Base-by-base conservation (phyloP, 495 filamentous ascomycete species). In the Penicillium dipodomyicola region DNA sequence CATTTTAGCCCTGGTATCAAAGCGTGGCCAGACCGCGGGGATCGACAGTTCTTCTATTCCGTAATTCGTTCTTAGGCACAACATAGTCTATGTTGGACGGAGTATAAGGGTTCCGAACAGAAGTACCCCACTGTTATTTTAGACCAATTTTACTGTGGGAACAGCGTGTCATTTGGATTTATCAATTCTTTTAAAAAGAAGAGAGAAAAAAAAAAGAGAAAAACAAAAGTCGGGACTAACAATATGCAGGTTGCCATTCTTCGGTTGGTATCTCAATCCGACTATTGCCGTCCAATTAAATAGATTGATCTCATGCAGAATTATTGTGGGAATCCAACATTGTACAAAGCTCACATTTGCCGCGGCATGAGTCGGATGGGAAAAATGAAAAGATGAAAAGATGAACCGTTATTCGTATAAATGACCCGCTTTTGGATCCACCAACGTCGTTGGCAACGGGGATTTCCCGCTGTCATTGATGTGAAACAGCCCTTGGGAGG, bases 191-290 rank as follows among this genome's bases (percentile, higher is more conserved):
- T 25, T 19, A 33, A 4, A 9, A n/a, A 29, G n/a, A n/a, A n/a
- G n/a, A n/a, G n/a, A n/a, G n/a, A 44, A 53, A 52, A 52, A 15
- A 0, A 25, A 25, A 25, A 29, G 1, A 4, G 4, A 23, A 23
- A 44, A 54, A 25, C 9, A 25, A 7, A 46, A 25, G 46, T 23
- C 35, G 39, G 39, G 17, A 23, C n/a, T 6, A 32, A 23, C n/a
- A 43, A 52, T 23, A 52, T 42, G 50, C 39, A 43, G 17, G 27
- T n/a, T 32, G 7, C 41, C 52, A 23, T 44, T 5, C 52, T 1
- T 27, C 42, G 23, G 52, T 29, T 39, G 12, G 19, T 14, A 37
- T 47, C 9, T 39, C 32, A 54, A 47, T 30, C n/a, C 14, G n/a
- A 37, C 40, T 35, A 42, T 25, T 19, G 6, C 8, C 33, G 5